phyloP scores from a whole-genome alignment of 2,329 filamentous ascomycete genomes.

The Didymella lethalis region DNA sequence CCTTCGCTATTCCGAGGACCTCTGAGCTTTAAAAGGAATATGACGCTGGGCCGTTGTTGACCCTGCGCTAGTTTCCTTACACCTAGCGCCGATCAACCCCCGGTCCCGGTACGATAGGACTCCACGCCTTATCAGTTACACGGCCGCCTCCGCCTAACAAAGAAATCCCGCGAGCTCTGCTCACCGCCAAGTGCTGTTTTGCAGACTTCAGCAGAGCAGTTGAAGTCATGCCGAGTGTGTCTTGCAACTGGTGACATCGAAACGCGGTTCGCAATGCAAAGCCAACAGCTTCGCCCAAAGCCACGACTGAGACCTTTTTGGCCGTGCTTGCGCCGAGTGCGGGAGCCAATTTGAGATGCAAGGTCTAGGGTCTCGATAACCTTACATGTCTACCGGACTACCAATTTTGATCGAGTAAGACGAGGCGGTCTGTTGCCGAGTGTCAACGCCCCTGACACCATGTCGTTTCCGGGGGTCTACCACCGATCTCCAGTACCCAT shows the following conservation, averaged over 20 bases:
- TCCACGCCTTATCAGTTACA: conserved; percentile 36
- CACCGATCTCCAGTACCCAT: conserved; percentile 25
- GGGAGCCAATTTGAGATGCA: conserved; percentile 26
- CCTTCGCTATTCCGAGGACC: conserved; percentile 11
- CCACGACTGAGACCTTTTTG: conserved; percentile 13
- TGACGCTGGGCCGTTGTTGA: conserved; percentile 32
- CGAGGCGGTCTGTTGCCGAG: conserved; percentile 24
- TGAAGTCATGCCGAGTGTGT: too few species aligned
- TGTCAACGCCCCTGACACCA: conserved; percentile 31
- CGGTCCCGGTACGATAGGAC: conserved; percentile 18
- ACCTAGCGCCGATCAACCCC: conserved; percentile 31
- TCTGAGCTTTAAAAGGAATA: conserved; percentile 24
- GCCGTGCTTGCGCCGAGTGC: conserved; percentile 25
- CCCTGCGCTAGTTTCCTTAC: conserved; percentile 40
- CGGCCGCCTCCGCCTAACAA: conserved; percentile 19
- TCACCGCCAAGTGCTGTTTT: background rate
- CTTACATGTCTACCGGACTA: conserved; percentile 40
- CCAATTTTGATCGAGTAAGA: conserved; percentile 47
- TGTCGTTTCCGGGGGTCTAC: conserved; percentile 26
- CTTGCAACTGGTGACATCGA: background rate
- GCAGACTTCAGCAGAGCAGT: background rate
- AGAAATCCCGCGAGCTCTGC: background rate
- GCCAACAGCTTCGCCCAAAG: conserved; percentile 4
- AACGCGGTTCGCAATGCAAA: background rate
- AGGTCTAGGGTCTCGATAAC: conserved; percentile 39